Evolutionary conservation across 495 filamentous ascomycete species (phyloP).

Genomic region (Glonium stellatum): DNA sequence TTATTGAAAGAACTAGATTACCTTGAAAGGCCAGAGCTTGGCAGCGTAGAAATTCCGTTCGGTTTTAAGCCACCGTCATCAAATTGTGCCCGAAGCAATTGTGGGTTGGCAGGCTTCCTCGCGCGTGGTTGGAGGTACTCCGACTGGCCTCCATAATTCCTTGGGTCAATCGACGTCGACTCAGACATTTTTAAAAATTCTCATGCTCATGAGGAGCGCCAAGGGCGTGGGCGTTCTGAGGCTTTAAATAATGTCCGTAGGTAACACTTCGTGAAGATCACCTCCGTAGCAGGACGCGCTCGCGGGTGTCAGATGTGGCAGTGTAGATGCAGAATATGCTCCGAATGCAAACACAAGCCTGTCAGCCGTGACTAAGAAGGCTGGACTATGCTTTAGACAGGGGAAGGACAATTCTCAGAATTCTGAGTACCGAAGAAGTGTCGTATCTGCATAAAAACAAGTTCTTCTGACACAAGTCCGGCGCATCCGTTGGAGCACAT

Average conservation of each 20-base stretch:
- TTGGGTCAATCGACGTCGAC: constrained; percentile 17
- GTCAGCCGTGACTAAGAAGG: constrained; percentile 1
- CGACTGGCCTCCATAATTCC: constrained; percentile 3
- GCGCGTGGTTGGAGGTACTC: constrained; percentile 21
- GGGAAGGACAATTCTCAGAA: no score
- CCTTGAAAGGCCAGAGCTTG: constrained; percentile 23
- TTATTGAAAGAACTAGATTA: constrained; percentile 3
- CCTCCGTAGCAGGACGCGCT: constrained; percentile 5
- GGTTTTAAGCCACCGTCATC: constrained; percentile 8
- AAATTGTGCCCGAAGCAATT: constrained; percentile 19
- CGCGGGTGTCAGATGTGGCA: constrained; percentile 15
- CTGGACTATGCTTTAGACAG: neutral
- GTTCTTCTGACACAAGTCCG: no score
- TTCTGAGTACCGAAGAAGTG: no score
- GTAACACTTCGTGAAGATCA: constrained; percentile 4
- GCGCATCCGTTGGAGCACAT: no score
- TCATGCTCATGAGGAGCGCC: constrained; percentile 4
- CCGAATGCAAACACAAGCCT: neutral
- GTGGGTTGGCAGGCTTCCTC: constrained; percentile 17
- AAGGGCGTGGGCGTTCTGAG: neutral
- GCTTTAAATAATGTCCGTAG: constrained; percentile 9
- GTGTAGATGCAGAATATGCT: constrained; percentile 1
- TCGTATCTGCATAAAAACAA: no score
- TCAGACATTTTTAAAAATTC: constrained; percentile 18
- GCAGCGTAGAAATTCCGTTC: constrained; percentile 12